Percentiles rank a stretch among this genome's conserved stretches.
These are phyloP conservation scores for Calonectria hawksworthii DNA, from an alignment of 2,329 filamentous ascomycete genomes.

Conservation along the genomic window DNA sequence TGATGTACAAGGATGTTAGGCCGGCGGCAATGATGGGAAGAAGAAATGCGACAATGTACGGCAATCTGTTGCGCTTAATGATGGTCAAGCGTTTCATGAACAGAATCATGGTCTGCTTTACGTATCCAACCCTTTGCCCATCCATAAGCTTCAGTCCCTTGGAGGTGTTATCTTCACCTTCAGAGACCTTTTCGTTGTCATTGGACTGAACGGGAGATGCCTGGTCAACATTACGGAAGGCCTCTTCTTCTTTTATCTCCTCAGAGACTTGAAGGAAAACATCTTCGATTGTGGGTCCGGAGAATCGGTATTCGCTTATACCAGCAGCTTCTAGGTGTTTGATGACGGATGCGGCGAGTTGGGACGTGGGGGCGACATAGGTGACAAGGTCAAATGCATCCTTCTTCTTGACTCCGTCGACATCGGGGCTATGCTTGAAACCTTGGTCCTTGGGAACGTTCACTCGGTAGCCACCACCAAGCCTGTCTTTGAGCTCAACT, in stretches of 20 bases:
- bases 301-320: constrained; percentile 85
- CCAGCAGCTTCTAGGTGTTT: constrained; percentile 75
- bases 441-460: constrained; percentile 75
- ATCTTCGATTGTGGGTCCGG: constrained; percentile 91
- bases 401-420: constrained; percentile 70
- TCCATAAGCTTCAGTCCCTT: constrained; percentile 71
- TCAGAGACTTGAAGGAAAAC: constrained; percentile 91
- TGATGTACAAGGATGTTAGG: constrained; percentile 82
- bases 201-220: constrained; percentile 29
- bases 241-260: constrained; percentile 74
- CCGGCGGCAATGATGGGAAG: constrained; percentile 86
- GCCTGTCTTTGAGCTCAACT: constrained; percentile 84
- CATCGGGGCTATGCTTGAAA: constrained; percentile 60
- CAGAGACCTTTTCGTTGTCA: constrained; percentile 39
- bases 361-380: constrained; percentile 79
- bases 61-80: constrained; percentile 82
- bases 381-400: constrained; percentile 78
- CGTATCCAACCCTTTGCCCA: constrained; percentile 77
- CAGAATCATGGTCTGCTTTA: constrained; percentile 79
- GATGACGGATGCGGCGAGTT: constrained; percentile 79
- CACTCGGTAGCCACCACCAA: constrained; percentile 89
- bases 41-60: constrained; percentile 80
- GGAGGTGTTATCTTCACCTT: constrained; percentile 43
- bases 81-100: constrained; percentile 85
- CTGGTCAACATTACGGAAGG: constrained; percentile 44